A percentile compares a stretch with the other conserved stretches of the same genome.
Conservation (phyloP, 495 filamentous ascomycete species). For the Neurospora discreta region DNA sequence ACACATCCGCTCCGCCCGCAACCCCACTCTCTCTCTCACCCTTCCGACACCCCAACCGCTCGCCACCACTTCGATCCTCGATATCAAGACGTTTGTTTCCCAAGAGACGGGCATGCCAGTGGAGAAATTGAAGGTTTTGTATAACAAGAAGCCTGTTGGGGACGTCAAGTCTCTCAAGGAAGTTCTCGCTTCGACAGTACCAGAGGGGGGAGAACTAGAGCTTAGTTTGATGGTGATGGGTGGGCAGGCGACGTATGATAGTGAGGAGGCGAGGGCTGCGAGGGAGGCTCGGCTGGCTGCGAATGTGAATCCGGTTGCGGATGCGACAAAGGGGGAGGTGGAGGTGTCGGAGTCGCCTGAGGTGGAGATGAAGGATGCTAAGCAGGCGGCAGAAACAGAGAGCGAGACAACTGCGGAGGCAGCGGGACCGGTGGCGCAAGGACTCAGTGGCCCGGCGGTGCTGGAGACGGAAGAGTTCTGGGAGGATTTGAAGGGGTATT, state of each 20-base stretch:
- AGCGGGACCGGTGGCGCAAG: conserved; percentile 37
- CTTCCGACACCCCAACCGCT: conserved; percentile 36
- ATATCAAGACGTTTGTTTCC: conserved; percentile 56
- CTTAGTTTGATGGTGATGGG: conserved; percentile 83
- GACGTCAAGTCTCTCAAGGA: conserved; percentile 59
- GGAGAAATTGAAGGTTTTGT: conserved; percentile 72
- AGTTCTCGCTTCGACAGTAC: conserved; percentile 11
- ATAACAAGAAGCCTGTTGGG: conserved; percentile 67
- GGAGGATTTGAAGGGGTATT: conserved; percentile 71
- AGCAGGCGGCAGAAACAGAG: background rate
- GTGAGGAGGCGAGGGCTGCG: background rate
- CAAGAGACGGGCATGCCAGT: conserved; percentile 37
- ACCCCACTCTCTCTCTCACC: conserved; percentile 50
- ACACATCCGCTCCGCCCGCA: conserved; percentile 62
- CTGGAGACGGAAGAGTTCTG: conserved; percentile 71
- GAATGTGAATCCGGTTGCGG: no score
- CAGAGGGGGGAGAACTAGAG: conserved; percentile 43
- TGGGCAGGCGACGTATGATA: conserved; percentile 27
- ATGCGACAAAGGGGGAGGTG: background rate
- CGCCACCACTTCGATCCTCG: conserved; percentile 53
- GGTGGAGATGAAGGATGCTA: background rate
- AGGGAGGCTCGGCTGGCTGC: background rate
- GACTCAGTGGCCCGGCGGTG: conserved; percentile 42
- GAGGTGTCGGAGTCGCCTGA: background rate
- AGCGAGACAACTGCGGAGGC: conserved; percentile 10